Conservation (phyloP, 805 yeast genomes). For the Candida tallmaniae region DNA sequence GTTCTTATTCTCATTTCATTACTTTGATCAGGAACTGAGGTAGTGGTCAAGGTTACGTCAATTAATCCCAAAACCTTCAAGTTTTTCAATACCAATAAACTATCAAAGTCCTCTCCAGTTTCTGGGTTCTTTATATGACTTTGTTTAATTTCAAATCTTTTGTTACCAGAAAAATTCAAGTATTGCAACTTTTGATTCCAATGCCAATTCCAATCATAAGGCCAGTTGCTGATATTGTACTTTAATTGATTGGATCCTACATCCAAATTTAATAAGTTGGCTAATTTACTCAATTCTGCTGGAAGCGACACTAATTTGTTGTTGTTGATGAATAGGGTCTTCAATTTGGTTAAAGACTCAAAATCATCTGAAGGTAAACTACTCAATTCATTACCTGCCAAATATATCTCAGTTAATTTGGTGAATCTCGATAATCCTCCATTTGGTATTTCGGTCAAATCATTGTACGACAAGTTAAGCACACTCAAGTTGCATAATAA, state of each 20-base stretch:
- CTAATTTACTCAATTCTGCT: constrained; percentile 73
- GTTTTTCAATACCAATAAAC: constrained; percentile 56
- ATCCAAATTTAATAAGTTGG: constrained; percentile 66
- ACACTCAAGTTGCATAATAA: constrained; percentile 52
- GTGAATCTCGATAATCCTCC: constrained; percentile 61
- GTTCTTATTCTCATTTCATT: constrained; percentile 83
- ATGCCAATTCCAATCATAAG: constrained; percentile 98
- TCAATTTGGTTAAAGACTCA: constrained; percentile 53
- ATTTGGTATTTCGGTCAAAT: constrained; percentile 71
- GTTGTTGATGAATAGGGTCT: constrained; percentile 67
- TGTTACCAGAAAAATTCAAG: constrained; percentile 88
- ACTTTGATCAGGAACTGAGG: constrained; percentile 84
- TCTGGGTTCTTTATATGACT: constrained; percentile 52
- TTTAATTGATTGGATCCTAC: constrained; percentile 87
- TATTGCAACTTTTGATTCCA: constrained; percentile 71
- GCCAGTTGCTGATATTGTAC: constrained; percentile 90
- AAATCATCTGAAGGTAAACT: constrained; percentile 85
- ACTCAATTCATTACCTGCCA: constrained; percentile 80
- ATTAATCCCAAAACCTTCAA: constrained; percentile 77
- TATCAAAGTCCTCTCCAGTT: constrained; percentile 62
- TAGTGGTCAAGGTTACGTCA: constrained; percentile 91
- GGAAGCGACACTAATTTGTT: constrained; percentile 85
- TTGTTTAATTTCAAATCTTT: constrained; percentile 82
- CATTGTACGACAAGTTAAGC: constrained; percentile 81
- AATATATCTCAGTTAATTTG: constrained; percentile 57